Evolutionary conservation across 257 asterid genomes (phyloP), one percentile per base, ranked within the genome.

Genomic region (Verbascum thapsus): DNA sequence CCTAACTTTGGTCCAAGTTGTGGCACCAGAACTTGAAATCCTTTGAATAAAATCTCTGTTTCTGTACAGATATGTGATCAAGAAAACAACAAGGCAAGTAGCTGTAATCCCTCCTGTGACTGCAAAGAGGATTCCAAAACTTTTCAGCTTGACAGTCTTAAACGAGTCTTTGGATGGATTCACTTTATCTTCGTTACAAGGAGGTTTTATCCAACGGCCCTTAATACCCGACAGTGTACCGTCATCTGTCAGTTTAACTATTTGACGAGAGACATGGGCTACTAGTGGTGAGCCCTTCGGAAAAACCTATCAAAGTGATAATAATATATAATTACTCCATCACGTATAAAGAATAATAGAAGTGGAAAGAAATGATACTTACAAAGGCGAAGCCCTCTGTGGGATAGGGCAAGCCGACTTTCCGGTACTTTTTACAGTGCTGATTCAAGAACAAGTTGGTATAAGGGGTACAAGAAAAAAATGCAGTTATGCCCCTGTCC

Each of bases 261-360:
- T 16, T 48, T 74, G 64, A 13, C 78, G 74, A 11, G 85, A 80
- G 23, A 76, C 70, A 0, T 80, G 74, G 2, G 83, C 61, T 4
- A 61, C 83, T 49, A 74, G 18, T 3, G 77, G 79, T 10, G 81
- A 79, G 18, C 79, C 85, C 62, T 49, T 76, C 13, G 64, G 66
- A 26, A 79, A 79, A 42, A 63, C 79, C 84, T 17, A 79, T 72
- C 22, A 60, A 63, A 32, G 16, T 10, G 16, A 55, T 15, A 16
- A n/a, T n/a, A n/a, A n/a, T n/a, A n/a, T n/a, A n/a, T n/a, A n/a
- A n/a, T n/a, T n/a, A n/a, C n/a, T n/a, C n/a, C n/a, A n/a, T n/a
- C n/a, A n/a, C n/a, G n/a, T n/a, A n/a, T n/a, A n/a, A n/a, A n/a
- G n/a, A n/a, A n/a, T n/a, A 11, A 49, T 16, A 16, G 26, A 18